phyloP scores from a whole-genome alignment of 2,329 filamentous ascomycete genomes.

The Camillea tinctor region DNA sequence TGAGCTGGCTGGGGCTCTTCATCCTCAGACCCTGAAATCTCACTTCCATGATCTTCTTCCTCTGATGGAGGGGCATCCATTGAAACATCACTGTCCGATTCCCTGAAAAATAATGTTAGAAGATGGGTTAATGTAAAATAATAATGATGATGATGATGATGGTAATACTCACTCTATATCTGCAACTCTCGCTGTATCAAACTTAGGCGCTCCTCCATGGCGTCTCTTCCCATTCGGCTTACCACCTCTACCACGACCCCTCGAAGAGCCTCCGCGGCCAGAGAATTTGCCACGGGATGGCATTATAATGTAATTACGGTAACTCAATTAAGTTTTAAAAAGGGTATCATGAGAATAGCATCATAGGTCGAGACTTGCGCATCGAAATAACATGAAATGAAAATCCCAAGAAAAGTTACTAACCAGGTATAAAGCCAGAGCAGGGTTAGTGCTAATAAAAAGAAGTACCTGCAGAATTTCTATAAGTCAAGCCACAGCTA shows the following conservation, averaged over 20 bases:
- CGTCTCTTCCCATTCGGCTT: slow-evolving; percentile 23
- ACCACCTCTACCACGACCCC: slow-evolving; percentile 27
- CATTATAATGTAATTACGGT: slow-evolving; percentile 12
- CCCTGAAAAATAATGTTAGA: slow-evolving; percentile 20
- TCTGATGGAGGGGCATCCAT: slow-evolving; percentile 42
- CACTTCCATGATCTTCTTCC: slow-evolving; percentile 42
- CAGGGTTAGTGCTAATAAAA: background rate
- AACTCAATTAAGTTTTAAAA: background rate
- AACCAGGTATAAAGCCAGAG: too few species aligned
- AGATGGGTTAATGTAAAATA: background rate
- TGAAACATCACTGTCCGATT: slow-evolving; percentile 32
- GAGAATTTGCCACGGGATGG: slow-evolving; percentile 21
- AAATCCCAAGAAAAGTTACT: too few species aligned
- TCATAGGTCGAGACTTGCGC: background rate
- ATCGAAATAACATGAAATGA: slow-evolving; percentile 9
- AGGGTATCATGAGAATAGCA: background rate
- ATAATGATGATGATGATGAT: background rate
- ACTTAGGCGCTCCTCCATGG: slow-evolving; percentile 37
- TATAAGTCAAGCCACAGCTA: slow-evolving; percentile 16
- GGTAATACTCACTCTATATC: slow-evolving; percentile 39
- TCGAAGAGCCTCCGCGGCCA: slow-evolving; percentile 23
- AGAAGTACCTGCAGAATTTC: slow-evolving; percentile 17
- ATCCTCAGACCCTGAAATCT: slow-evolving; percentile 47
- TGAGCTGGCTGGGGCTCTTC: slow-evolving; percentile 36
- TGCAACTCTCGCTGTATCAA: slow-evolving; percentile 46